Base-by-base conservation (phyloP, 164 flowering plant species). In the Annona squamosa region DNA sequence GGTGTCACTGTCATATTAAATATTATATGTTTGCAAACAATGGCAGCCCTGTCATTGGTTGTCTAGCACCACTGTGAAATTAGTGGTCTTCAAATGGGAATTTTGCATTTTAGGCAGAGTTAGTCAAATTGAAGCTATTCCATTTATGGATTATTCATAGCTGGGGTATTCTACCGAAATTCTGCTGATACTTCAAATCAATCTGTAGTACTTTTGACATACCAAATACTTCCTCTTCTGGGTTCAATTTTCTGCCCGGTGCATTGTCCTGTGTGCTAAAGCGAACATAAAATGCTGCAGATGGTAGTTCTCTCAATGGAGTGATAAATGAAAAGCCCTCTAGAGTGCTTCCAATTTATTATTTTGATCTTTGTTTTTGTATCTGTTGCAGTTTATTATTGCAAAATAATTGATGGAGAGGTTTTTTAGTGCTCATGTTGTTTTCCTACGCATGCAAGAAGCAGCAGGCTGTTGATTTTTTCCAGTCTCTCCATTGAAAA, bases 401-500 rank as follows among this genome's bases (percentile, higher is more conserved):
- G 5, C 4, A 7, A 19, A 5, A 16, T 13, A 9, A 42, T 4
- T 44, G 43, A 44, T 44, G 69, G 69, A 44, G 41, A 67, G 69
- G 46, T 46, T 44, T 13, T 2, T 67, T n/a, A 6, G 44, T 67
- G 47, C 61, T 52, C 10, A 5, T 56, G 9, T 70, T n/a, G 63
- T 10, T 45, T 67, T 4, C 59, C 70, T 48, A 57, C 69, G 4
- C 77, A n/a, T 17, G 48, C 82, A 80, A 87, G 75, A 79, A 74
- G 80, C 77, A 74, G 72, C 70, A 62, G 57, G 74, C 73, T 59
- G 67, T 72, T 76, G 74, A 77, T 69, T 4, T 4, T 64, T 65
- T 68, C 75, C 73, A 73, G 75, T 65, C 74, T 72, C 66, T 17
- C 48, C 26, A 3, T 67, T 45, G 18, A 65, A 69, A 26, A 59